Evolutionary conservation across 192 early-diverging fungal genomes (phyloP).

Genomic region (Chytriomyces hyalinus): DNA sequence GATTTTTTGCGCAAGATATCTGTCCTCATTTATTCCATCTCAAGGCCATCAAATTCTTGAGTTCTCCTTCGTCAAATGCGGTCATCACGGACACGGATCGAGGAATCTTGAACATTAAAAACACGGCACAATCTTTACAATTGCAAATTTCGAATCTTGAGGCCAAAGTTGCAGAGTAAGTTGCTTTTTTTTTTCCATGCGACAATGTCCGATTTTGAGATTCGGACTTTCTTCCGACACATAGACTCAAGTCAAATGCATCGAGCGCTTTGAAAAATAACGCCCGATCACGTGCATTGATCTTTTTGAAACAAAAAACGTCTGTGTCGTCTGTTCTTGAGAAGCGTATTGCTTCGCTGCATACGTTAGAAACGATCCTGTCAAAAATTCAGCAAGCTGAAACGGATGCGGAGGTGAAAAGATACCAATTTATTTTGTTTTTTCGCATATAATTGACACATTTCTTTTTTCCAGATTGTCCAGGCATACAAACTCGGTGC

Average conservation of each 20-base stretch:
- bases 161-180: slow-evolving; percentile 56
- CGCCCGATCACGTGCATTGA: slow-evolving; percentile 61
- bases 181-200: neutral
- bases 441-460: neutral
- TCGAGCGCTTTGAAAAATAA: slow-evolving; percentile 45
- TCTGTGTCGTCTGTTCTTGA: slow-evolving; percentile 58
- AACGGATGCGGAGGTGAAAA: slow-evolving; percentile 58
- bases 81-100: slow-evolving; percentile 61
- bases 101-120: slow-evolving; percentile 62
- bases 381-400: slow-evolving; percentile 68
- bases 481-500: slow-evolving; percentile 66
- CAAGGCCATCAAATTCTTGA: slow-evolving; percentile 19
- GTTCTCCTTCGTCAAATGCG: neutral
- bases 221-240: slow-evolving; percentile 31
- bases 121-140: slow-evolving; percentile 55
- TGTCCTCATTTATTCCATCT: neutral
- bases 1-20: neutral
- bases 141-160: slow-evolving; percentile 68
- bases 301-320: slow-evolving; percentile 61
- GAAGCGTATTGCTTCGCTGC: slow-evolving; percentile 60
- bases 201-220: neutral
- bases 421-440: slow-evolving; percentile 7
- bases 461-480: slow-evolving; percentile 50
- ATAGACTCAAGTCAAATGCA: slow-evolving; percentile 37
- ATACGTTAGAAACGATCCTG: slow-evolving; percentile 65